Evolutionary conservation across 2,329 filamentous ascomycete species (phyloP).

Genomic region (Ophiocordyceps polyrhachis-furcata): DNA sequence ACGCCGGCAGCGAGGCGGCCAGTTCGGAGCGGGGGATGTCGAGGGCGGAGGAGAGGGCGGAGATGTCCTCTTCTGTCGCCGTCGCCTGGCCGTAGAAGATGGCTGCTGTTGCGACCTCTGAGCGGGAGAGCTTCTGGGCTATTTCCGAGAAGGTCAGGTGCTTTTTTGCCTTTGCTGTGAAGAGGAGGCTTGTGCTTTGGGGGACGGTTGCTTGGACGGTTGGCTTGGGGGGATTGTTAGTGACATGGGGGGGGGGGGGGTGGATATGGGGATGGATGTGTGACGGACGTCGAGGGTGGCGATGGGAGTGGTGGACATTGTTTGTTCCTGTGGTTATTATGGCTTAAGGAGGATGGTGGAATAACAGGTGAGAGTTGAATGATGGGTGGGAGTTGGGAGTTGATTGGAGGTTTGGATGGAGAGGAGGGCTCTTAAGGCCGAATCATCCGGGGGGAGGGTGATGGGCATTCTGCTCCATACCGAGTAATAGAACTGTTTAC

Average conservation of each 20-base stretch:
- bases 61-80: conserved; percentile 48
- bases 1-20: conserved; percentile 45
- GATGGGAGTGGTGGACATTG: too few relatives aligned
- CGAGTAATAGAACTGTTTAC: too few relatives aligned
- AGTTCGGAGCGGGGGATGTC: conserved; percentile 38
- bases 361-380: too few relatives aligned
- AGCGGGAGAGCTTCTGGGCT: conserved; percentile 51
- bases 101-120: conserved; percentile 70
- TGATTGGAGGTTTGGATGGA: not conserved
- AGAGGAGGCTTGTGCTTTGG: conserved; percentile 27
- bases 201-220: not conserved
- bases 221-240: not conserved
- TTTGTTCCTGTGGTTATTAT: too few relatives aligned
- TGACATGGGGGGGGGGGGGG: too few relatives aligned
- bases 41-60: conserved; percentile 47
- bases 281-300: too few relatives aligned
- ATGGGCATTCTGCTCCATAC: too few relatives aligned
- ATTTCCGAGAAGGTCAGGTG: conserved; percentile 66
- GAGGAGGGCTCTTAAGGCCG: not conserved
- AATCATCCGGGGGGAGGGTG: too few relatives aligned
- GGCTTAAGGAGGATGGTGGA: too few relatives aligned
- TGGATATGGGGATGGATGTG: too few relatives aligned
- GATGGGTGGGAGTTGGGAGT: not conserved
- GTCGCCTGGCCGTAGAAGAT: conserved; percentile 80
- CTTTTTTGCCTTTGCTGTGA: conserved; percentile 54